phyloP scores from a whole-genome alignment of 2,329 filamentous ascomycete genomes.

The Aspergillus phoenicis region DNA sequence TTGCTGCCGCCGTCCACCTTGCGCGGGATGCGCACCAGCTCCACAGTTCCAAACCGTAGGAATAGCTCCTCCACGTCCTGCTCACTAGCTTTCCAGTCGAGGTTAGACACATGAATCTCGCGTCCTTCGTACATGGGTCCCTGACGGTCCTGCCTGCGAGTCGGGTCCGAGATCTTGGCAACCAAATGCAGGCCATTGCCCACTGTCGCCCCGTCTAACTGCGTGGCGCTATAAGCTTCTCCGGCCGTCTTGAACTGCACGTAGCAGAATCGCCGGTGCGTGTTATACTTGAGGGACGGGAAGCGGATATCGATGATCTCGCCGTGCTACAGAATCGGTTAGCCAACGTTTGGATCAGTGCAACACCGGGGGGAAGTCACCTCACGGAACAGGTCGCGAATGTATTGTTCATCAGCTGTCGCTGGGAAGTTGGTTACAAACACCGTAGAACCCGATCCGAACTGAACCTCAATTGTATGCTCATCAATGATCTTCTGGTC shows the following conservation, averaged over 20 bases:
- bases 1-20: slow-evolving; percentile 69
- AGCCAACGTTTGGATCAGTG: slow-evolving; percentile 13
- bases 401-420: slow-evolving; percentile 51
- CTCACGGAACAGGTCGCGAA: slow-evolving; percentile 60
- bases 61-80: slow-evolving; percentile 72
- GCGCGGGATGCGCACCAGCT: slow-evolving; percentile 70
- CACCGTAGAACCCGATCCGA: slow-evolving; percentile 77
- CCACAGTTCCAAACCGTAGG: slow-evolving; percentile 72
- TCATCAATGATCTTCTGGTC: slow-evolving; percentile 79
- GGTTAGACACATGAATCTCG: slow-evolving; percentile 76
- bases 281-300: slow-evolving; percentile 87
- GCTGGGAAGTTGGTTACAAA: slow-evolving; percentile 88
- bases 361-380: slow-evolving; percentile 31
- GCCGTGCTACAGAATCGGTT: slow-evolving; percentile 58
- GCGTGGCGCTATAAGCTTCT: slow-evolving; percentile 70
- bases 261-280: slow-evolving; percentile 91
- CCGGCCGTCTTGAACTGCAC: slow-evolving; percentile 75
- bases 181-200: slow-evolving; percentile 70
- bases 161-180: slow-evolving; percentile 83
- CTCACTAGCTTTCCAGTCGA: slow-evolving; percentile 65
- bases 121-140: slow-evolving; percentile 84
- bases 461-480: slow-evolving; percentile 70
- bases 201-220: slow-evolving; percentile 70
- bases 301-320: slow-evolving; percentile 84
- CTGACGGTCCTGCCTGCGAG: slow-evolving; percentile 73